phyloP scores from a whole-genome alignment of 2,329 filamentous ascomycete genomes.

The Sporothrix euskadiensis region DNA sequence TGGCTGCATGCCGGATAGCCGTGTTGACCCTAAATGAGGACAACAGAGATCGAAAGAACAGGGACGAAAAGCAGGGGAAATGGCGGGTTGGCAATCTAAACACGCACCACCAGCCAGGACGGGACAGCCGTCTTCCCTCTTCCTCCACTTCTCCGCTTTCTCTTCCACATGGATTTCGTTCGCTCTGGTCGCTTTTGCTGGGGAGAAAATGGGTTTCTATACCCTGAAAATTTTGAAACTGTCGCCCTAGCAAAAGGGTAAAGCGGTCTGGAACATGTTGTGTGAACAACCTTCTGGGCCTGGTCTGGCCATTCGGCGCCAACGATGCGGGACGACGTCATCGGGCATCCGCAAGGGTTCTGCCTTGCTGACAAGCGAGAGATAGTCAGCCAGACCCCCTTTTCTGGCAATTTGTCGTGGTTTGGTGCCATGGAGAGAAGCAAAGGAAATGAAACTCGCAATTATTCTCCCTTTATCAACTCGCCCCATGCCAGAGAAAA shows the following conservation, averaged over 20 bases:
- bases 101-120: slow-evolving; percentile 2
- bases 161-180: slow-evolving; percentile 15
- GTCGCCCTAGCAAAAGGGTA: slow-evolving; percentile 1
- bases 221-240: slow-evolving; percentile 13
- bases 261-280: slow-evolving; percentile 22
- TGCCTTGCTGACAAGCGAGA: neutral
- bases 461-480: neutral
- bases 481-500: neutral
- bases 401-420: neutral
- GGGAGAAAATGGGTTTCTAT: neutral
- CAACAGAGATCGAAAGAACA: neutral
- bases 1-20: slow-evolving; percentile 24
- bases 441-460: neutral
- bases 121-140: neutral
- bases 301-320: neutral
- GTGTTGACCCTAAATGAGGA: slow-evolving; percentile 6
- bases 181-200: neutral
- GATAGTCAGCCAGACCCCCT: neutral
- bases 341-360: slow-evolving; percentile 23
- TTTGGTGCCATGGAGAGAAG: neutral
- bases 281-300: neutral
- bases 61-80: slow-evolving; percentile 3
- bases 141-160: slow-evolving; percentile 26
- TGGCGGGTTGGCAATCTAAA: slow-evolving; percentile 12
- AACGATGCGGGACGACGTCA: slow-evolving; percentile 29